Evolutionary conservation across 345 rosid genomes (phyloP).

Genomic region (Pistacia vera): DNA sequence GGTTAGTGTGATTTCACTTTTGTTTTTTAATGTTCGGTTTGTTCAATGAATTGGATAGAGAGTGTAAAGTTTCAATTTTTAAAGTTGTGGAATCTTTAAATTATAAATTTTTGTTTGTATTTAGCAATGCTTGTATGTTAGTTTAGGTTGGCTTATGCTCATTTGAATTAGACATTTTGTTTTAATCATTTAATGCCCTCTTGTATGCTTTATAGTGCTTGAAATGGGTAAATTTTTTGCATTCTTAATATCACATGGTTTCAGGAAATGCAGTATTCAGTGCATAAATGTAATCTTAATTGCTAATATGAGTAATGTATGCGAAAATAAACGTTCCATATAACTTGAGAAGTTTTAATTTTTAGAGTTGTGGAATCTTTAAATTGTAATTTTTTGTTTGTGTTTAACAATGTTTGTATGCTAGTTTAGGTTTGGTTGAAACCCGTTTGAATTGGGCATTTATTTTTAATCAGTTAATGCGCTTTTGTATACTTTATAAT

Average conservation of each 20-base stretch:
- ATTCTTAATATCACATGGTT: neutral
- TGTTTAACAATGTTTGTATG: neutral
- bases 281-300: neutral
- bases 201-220: neutral
- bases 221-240: neutral
- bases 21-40: neutral
- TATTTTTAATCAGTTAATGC: neutral
- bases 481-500: neutral
- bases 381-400: neutral
- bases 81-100: neutral
- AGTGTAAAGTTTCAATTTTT: neutral
- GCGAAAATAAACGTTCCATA: neutral
- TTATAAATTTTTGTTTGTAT: no score
- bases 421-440: neutral
- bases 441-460: neutral
- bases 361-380: neutral
- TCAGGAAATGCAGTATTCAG: no score
- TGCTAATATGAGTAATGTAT: no score
- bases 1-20: neutral
- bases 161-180: neutral
- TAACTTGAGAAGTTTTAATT: neutral
- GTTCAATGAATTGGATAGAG: neutral
- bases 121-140: no score
- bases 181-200: neutral
- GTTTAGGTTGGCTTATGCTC: neutral